These are phyloP conservation scores for Trichoderma cornu-damae DNA, from an alignment of 2,329 filamentous ascomycete species.

Conservation along the genomic window DNA sequence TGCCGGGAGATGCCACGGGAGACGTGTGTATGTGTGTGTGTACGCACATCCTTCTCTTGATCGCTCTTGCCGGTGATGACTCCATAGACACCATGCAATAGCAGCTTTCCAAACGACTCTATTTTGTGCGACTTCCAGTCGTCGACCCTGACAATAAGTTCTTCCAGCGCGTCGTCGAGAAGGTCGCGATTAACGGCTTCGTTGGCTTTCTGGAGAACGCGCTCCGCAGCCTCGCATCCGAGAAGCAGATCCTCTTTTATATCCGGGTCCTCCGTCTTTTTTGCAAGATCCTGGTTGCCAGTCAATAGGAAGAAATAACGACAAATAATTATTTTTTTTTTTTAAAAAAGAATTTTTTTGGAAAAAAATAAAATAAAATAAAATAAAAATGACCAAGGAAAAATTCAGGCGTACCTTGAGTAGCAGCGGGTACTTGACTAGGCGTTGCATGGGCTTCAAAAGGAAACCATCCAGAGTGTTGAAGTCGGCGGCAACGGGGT, in stretches of 20 bases:
- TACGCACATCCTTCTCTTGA: conserved; percentile 77
- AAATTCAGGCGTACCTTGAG: conserved; percentile 66
- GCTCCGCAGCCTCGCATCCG: conserved; percentile 77
- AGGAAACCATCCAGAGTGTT: conserved; percentile 88
- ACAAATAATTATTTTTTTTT: no score
- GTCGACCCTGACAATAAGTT: conserved; percentile 77
- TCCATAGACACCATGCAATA: conserved; percentile 85
- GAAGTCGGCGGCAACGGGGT: conserved; percentile 76
- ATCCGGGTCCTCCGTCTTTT: conserved; percentile 72
- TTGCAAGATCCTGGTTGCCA: conserved; percentile 64
- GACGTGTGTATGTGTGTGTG: not conserved
- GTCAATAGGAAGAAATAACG: not conserved
- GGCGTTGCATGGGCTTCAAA: conserved; percentile 90
- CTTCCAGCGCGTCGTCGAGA: conserved; percentile 74
- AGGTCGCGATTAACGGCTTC: conserved; percentile 86
- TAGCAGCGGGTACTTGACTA: conserved; percentile 90
- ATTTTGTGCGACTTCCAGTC: conserved; percentile 95
- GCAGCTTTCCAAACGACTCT: conserved; percentile 82
- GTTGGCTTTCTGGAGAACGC: conserved; percentile 79
- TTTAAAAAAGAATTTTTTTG: no score
- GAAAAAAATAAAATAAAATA: no score
- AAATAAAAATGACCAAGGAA: no score
- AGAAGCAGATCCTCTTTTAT: conserved; percentile 65
- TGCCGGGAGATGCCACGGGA: not conserved
- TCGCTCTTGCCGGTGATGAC: conserved; percentile 88